Conservation (phyloP, 768 basidiomycete genomes). For the Amanita phalloides region DNA sequence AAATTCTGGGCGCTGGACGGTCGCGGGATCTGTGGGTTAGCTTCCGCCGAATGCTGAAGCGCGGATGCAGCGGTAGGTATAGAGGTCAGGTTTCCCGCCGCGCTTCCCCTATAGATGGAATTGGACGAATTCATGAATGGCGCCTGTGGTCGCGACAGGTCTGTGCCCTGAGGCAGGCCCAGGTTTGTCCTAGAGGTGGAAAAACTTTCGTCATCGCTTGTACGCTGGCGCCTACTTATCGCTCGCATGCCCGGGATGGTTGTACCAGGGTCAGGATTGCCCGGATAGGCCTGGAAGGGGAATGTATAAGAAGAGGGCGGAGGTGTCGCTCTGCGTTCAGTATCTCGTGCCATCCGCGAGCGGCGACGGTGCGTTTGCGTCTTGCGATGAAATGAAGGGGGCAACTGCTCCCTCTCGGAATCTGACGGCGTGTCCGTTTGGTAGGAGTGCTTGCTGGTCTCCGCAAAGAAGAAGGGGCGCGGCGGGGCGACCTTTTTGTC, state of each 20-base stretch:
- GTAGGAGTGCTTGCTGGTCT: background rate
- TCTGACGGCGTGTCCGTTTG: constrained; percentile 11
- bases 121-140: constrained; percentile 32
- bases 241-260: constrained; percentile 20
- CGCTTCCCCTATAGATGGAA: constrained; percentile 33
- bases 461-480: constrained; percentile 18
- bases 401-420: constrained; percentile 7
- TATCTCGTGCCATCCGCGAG: constrained; percentile 7
- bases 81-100: constrained; percentile 25
- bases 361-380: constrained; percentile 4
- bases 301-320: constrained; percentile 24
- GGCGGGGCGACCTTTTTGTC: constrained; percentile 10
- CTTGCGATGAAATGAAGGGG: background rate
- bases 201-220: constrained; percentile 14
- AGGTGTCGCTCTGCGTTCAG: constrained; percentile 5
- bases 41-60: constrained; percentile 5
- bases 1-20: constrained; percentile 38
- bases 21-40: constrained; percentile 22
- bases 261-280: constrained; percentile 53
- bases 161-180: constrained; percentile 6
- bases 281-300: constrained; percentile 54
- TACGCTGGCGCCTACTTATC: constrained; percentile 13
- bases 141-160: constrained; percentile 31
- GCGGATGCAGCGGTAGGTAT: constrained; percentile 5
- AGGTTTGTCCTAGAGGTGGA: constrained; percentile 8